Evolutionary conservation across 495 filamentous ascomycete genomes (phyloP), one percentile per base, ranked within the genome.

Genomic region (Aspergillus bertholletiae): DNA sequence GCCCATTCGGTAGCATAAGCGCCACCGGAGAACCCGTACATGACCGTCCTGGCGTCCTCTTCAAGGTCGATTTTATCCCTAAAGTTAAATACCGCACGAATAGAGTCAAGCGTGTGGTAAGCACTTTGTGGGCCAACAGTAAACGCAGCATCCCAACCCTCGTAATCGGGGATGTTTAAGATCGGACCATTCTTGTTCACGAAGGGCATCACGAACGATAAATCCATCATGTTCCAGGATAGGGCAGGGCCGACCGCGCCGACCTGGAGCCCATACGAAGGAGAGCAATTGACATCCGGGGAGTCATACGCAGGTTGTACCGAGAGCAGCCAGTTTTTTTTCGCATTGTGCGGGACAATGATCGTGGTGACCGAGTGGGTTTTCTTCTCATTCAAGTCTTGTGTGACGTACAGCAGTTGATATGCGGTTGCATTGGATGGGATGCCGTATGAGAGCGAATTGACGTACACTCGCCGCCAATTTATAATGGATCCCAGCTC

Each of bases 11-110:
- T 75, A 0, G 77, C 76, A 17, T 78, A 57, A 1, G 66, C 64
- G 23, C 79, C 79, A 22, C 79, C 78, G 9, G 73, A 76, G 54
- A 79, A 80, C 21, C 78, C 79, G 67, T 68, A 80, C 60, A 80
- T 56, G 4, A 65, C 68, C 13, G 65, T 52, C n/a, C 54, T 51
- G 21, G 66, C 56, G 18, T 57, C 26, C 12, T 46, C 37, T 0
- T 45, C 37, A 11, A 60, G 35, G n/a, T 39, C 30, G 17, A 46
- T 49, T 1, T 44, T 32, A 8, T 46, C 12, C 4, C 15, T 22
- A 3, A 61, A 52, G 11, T 58, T 59, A 2, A 77, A 46, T 13
- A 68, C 66, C 5, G 77, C 75, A 17, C 72, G 69, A 17, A 76
- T 57, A 18, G 67, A 72, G 54, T 82, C 78, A 11, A 82, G 63